phyloP scores from a whole-genome alignment of 148 eudicot genomes.

The Silene conica region DNA sequence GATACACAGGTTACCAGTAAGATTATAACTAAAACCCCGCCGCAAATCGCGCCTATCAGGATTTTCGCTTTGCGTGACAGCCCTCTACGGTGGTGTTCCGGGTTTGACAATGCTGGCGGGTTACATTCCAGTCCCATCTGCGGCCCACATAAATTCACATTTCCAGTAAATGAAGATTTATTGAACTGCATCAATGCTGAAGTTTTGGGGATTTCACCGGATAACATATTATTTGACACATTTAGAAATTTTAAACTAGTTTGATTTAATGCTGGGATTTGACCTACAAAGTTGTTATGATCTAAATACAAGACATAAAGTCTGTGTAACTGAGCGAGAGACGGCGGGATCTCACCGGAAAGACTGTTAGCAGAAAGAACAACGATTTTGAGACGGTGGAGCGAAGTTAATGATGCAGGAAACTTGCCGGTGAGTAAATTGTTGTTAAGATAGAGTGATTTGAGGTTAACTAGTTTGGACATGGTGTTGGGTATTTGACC shows the following conservation, averaged over 20 bases:
- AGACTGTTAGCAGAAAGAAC: conserved; percentile 56
- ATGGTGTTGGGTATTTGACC: conserved; percentile 55
- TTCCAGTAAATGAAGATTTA: conserved; percentile 44
- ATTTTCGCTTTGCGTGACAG: conserved; percentile 20
- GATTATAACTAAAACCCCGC: conserved; percentile 3
- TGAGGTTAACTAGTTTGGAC: conserved; percentile 56
- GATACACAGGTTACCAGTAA: neutral
- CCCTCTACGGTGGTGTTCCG: conserved; percentile 2
- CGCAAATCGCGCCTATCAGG: conserved; percentile 9
- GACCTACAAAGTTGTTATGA: conserved; percentile 46
- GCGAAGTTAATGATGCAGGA: conserved; percentile 43
- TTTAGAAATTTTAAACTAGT: conserved; percentile 50
- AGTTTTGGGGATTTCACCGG: conserved; percentile 67
- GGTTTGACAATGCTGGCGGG: conserved; percentile 26
- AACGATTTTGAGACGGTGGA: conserved; percentile 62
- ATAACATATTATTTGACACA: conserved; percentile 52
- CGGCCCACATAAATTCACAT: conserved; percentile 57
- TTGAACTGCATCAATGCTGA: conserved; percentile 45
- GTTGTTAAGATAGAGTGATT: conserved; percentile 50
- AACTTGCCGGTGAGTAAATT: conserved; percentile 57
- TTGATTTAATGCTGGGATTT: conserved; percentile 61
- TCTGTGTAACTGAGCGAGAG: conserved; percentile 33
- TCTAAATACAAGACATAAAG: conserved; percentile 54
- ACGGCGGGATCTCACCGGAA: conserved; percentile 50
- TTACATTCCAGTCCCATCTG: conserved; percentile 31